Percentiles rank a stretch among this genome's conserved stretches.
phyloP scores from a whole-genome alignment of 2,329 filamentous ascomycete species.

The Neurospora sp. region DNA sequence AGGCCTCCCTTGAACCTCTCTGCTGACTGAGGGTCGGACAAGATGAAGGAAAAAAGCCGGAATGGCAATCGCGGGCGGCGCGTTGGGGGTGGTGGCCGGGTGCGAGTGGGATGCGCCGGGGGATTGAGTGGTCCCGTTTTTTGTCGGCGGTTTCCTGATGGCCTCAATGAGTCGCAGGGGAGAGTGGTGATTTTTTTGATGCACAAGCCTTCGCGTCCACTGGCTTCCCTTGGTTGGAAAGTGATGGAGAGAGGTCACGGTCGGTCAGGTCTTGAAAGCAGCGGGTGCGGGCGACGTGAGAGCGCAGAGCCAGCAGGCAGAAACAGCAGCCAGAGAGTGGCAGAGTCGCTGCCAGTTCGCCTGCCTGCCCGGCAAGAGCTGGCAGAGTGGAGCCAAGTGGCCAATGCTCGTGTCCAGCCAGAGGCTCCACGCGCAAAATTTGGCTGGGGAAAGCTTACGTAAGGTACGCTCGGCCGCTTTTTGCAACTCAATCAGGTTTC shows the following conservation, averaged over 20 bases:
- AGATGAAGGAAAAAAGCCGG: conserved; percentile 31
- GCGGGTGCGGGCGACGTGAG: not conserved
- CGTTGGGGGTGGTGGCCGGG: conserved; percentile 31
- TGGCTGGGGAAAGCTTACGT: not conserved
- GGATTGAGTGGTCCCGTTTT: conserved; percentile 45
- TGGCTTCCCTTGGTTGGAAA: not conserved
- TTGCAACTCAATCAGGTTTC: not conserved
- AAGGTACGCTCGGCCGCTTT: not conserved
- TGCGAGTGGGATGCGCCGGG: conserved; percentile 29
- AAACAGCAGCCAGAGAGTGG: not conserved
- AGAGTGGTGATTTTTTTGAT: conserved; percentile 53
- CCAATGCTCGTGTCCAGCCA: not conserved
- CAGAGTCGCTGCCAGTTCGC: not conserved
- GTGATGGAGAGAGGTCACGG: conserved; percentile 27
- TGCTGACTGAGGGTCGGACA: conserved; percentile 10
- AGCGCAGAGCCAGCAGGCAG: not conserved
- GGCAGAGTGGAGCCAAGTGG: not conserved
- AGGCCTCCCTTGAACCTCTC: not conserved
- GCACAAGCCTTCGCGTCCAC: conserved; percentile 36
- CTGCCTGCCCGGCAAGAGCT: not conserved
- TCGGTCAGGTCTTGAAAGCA: conserved; percentile 9
- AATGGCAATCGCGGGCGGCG: conserved; percentile 27
- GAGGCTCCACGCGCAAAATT: not conserved
- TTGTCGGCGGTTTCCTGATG: conserved; percentile 44
- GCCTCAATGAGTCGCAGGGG: conserved; percentile 47